phyloP scores from a whole-genome alignment of 1,139 yeast genomes.

The Pichia inconspicua region DNA sequence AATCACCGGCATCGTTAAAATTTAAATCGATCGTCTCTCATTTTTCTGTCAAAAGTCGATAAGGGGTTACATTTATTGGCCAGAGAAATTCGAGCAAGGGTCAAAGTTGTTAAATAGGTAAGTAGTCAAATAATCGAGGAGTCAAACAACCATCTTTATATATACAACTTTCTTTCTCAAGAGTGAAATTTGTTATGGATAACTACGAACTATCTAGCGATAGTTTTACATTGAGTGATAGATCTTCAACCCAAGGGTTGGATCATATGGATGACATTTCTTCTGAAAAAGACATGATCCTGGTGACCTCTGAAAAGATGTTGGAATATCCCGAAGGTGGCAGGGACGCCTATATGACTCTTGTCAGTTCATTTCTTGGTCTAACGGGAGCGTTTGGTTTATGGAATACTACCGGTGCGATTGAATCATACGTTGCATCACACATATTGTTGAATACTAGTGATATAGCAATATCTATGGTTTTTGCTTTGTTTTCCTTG shows the following conservation, averaged over 20 bases:
- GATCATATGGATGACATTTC: not conserved
- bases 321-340: slow-evolving; percentile 57
- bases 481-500: slow-evolving; percentile 54
- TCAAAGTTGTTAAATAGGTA: too few species aligned
- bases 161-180: too few species aligned
- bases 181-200: not conserved
- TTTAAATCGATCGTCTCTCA: too few species aligned
- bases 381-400: slow-evolving; percentile 57
- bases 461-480: slow-evolving; percentile 55
- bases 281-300: not conserved
- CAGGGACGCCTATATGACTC: slow-evolving; percentile 43
- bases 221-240: not conserved
- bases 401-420: slow-evolving; percentile 61
- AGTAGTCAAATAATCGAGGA: too few species aligned
- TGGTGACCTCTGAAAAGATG: slow-evolving; percentile 12
- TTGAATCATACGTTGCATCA: slow-evolving; percentile 54
- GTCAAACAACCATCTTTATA: not conserved
- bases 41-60: too few species aligned
- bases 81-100: too few species aligned
- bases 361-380: slow-evolving; percentile 59
- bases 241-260: not conserved
- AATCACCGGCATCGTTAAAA: too few species aligned
- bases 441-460: slow-evolving; percentile 40
- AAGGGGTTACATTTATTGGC: too few species aligned
- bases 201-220: not conserved